Evolutionary conservation across 2,329 filamentous ascomycete species (phyloP), one percentile per base, ranked within the genome.

Genomic region (Ascochyta pisi): DNA sequence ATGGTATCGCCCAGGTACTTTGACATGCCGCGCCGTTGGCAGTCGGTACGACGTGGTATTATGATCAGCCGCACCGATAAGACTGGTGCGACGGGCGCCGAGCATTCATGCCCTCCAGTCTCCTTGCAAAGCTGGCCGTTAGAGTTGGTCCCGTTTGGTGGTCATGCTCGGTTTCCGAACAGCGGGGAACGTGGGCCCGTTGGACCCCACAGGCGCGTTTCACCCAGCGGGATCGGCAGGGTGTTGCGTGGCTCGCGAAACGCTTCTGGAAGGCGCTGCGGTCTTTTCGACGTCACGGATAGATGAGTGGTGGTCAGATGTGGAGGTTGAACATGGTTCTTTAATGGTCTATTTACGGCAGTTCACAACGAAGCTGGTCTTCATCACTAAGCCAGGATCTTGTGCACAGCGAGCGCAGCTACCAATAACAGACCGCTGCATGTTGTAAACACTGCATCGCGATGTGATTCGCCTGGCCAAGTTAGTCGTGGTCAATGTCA

Each of bases 361-460:
- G 38, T 56, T 51, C 53, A 34, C 19, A 50, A 23, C 34, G 39
- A 46, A 42, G 42, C 53, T 26, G 29, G 33, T 44, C 40, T 26
- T 7, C 45, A 35, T 24, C 2, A 33, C 62, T 47, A 71, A 9
- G 60, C 50, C 12, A 72, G 52, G 15, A 65, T 60, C 45, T 65
- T 68, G 34, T 71, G 62, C 29, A 70, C 68, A 39, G 67, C 64
- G 38, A 69, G 47, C 15, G 67, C 67, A 35, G 68, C 69, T 34
- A 66, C 61, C 22, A 71, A 44, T 34, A 73, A 57, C 29, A 73
- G 47, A 15, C 64, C 65, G 38, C 69, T 66, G 57, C 69, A 73
- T 15, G 67, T 64, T 9, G 66, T 70, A 33, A 73, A 73, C 22
- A 73, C 65, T 16, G 65, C 60, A 46, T 72, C 66, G 23, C 70